phyloP scores from a whole-genome alignment of 2,329 filamentous ascomycete species.

The Aureobasidium melanogenum region DNA sequence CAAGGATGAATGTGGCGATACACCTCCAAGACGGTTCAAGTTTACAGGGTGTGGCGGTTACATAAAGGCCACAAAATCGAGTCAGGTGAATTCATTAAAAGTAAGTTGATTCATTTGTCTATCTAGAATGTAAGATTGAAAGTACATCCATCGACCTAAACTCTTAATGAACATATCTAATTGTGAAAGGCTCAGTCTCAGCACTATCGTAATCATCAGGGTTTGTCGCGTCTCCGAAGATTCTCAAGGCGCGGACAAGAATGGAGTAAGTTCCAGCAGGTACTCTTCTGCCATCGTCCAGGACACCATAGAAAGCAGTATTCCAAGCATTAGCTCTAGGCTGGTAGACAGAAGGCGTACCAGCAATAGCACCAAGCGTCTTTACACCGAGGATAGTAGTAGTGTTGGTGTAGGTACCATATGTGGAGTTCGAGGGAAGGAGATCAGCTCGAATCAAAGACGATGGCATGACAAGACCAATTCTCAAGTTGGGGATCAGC shows the following conservation, averaged over 20 bases:
- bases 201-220: constrained; percentile 21
- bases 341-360: constrained; percentile 16
- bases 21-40: background rate
- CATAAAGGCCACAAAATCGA: no score
- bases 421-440: background rate
- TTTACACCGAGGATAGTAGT: constrained; percentile 12
- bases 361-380: constrained; percentile 15
- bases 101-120: background rate
- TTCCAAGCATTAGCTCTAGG: constrained; percentile 15
- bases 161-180: constrained; percentile 13
- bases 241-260: constrained; percentile 21
- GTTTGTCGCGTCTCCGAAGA: constrained; percentile 21
- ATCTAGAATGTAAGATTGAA: background rate
- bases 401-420: constrained; percentile 1
- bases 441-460: constrained; percentile 14
- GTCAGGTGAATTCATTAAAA: no score
- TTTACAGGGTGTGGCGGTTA: no score
- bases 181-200: constrained; percentile 19
- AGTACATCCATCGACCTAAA: background rate
- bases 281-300: constrained; percentile 21
- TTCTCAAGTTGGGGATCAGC: constrained; percentile 17
- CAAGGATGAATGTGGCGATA: background rate
- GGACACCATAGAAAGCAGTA: constrained; percentile 18
- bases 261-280: constrained; percentile 23
- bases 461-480: constrained; percentile 14